Conservation (phyloP, 768 basidiomycete species). For the Termitomyces sp. region DNA sequence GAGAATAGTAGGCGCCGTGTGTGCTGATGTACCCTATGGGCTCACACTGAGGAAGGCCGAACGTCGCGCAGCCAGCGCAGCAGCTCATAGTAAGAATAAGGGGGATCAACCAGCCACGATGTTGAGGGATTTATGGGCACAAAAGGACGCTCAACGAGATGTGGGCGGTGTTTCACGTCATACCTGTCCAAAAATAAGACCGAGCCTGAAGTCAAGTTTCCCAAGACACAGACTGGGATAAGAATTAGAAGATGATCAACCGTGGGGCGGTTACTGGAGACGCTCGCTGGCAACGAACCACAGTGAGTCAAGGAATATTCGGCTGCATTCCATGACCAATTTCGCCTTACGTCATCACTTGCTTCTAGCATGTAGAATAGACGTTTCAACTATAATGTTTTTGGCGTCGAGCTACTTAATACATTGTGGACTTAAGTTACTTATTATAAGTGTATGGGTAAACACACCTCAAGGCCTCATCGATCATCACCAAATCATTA, state of each 20-base stretch:
- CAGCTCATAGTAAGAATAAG: slow-evolving; percentile 12
- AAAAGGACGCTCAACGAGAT: background rate
- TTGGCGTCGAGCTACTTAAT: too few relatives aligned
- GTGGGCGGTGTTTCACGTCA: slow-evolving; percentile 17
- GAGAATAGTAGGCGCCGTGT: slow-evolving; percentile 44
- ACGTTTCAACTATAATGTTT: too few relatives aligned
- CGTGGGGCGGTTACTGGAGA: background rate
- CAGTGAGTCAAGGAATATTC: background rate
- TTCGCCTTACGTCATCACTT: background rate
- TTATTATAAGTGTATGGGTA: background rate
- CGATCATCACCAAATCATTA: background rate
- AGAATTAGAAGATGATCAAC: background rate
- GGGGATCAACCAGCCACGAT: background rate
- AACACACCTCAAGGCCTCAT: too few relatives aligned
- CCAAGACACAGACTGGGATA: background rate
- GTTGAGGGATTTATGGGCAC: slow-evolving; percentile 7
- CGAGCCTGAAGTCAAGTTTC: background rate
- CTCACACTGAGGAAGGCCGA: slow-evolving; percentile 42
- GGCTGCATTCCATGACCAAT: background rate
- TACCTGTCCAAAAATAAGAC: slow-evolving; percentile 9
- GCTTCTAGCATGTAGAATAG: too few relatives aligned
- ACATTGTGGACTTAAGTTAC: background rate
- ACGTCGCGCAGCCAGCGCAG: slow-evolving; percentile 39
- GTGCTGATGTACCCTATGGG: slow-evolving; percentile 41
- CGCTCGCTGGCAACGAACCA: background rate